Percentiles rank a stretch among this genome's conserved stretches.
phyloP scores from a whole-genome alignment of 768 basidiomycete genomes.

The Lactarius deliciosus region DNA sequence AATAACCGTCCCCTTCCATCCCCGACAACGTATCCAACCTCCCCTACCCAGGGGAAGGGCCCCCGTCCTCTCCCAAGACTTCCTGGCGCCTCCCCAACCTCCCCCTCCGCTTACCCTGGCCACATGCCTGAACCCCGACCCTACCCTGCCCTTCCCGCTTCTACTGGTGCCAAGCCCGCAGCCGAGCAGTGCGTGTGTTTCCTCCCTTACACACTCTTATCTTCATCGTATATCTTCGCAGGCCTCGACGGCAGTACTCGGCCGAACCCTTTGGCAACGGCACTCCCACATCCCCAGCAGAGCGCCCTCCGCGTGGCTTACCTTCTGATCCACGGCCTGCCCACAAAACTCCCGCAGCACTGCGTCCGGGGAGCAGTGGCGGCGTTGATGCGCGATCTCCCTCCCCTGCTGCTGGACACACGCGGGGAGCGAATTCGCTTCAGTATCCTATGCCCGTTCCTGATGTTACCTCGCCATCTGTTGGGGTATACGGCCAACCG shows the following conservation, averaged over 20 bases:
- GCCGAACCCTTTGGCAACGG: slow-evolving; percentile 15
- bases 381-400: slow-evolving; percentile 13
- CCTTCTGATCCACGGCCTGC: slow-evolving; percentile 27
- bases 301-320: slow-evolving; percentile 23
- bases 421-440: slow-evolving; percentile 18
- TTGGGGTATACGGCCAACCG: slow-evolving; percentile 11
- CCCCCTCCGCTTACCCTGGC: slow-evolving; percentile 20
- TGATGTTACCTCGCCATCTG: slow-evolving; percentile 11
- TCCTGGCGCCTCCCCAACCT: slow-evolving; percentile 21
- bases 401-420: slow-evolving; percentile 19
- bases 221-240: background rate
- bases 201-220: background rate
- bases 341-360: background rate
- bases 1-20: slow-evolving; percentile 22
- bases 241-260: slow-evolving; percentile 19
- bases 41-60: slow-evolving; percentile 25
- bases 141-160: slow-evolving; percentile 8
- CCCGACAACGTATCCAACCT: slow-evolving; percentile 25
- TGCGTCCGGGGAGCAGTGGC: slow-evolving; percentile 23
- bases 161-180: slow-evolving; percentile 9
- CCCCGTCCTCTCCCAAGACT: slow-evolving; percentile 29
- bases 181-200: slow-evolving; percentile 24
- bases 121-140: slow-evolving; percentile 28
- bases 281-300: slow-evolving; percentile 2
- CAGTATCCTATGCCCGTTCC: slow-evolving; percentile 26